Percentiles rank a stretch among this genome's conserved stretches.
Evolutionary conservation across 2,329 filamentous ascomycete genomes (phyloP).

Genomic region (Balansia obtecta): DNA sequence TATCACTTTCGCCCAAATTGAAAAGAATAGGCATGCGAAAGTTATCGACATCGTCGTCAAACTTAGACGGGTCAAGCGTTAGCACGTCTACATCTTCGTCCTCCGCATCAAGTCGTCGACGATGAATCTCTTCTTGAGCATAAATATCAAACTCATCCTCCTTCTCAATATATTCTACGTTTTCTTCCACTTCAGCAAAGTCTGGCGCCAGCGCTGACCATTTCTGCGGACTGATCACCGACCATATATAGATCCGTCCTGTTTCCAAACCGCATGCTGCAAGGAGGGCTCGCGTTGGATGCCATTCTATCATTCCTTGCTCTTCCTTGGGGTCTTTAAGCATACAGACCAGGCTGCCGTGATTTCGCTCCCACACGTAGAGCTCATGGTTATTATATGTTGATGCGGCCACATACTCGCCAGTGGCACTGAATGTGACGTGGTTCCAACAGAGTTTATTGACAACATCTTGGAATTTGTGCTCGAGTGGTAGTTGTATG

Average conservation of each 20-base stretch:
- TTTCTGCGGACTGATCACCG: slow-evolving; percentile 84
- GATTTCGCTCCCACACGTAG: slow-evolving; percentile 92
- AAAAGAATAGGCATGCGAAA: slow-evolving; percentile 92
- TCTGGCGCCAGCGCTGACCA: slow-evolving; percentile 96
- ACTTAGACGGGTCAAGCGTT: slow-evolving; percentile 56
- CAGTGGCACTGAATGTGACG: slow-evolving; percentile 85
- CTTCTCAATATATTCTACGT: slow-evolving; percentile 87
- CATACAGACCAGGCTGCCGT: slow-evolving; percentile 91
- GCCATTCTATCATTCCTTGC: slow-evolving; percentile 94
- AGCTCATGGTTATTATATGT: slow-evolving; percentile 98
- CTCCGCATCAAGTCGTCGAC: slow-evolving; percentile 77
- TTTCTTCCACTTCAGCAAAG: slow-evolving; percentile 95
- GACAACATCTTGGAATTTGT: slow-evolving; percentile 97
- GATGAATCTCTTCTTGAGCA: slow-evolving; percentile 85
- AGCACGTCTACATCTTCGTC: slow-evolving; percentile 90
- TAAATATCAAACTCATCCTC: slow-evolving; percentile 99
- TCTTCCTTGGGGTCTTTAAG: slow-evolving; percentile 95
- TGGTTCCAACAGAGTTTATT: slow-evolving; percentile 95
- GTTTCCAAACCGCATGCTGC: slow-evolving; percentile 88
- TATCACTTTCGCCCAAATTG: slow-evolving; percentile 86
- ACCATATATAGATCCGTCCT: slow-evolving; percentile 91
- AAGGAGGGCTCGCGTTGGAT: slow-evolving; percentile 75
- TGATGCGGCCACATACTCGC: slow-evolving; percentile 91
- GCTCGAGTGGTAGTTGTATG: slow-evolving; percentile 81
- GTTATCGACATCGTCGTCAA: slow-evolving; percentile 44